These are phyloP conservation scores for Pisolithus thermaeus DNA, from an alignment of 1,284 basidiomycete species.

Conservation along the genomic window DNA sequence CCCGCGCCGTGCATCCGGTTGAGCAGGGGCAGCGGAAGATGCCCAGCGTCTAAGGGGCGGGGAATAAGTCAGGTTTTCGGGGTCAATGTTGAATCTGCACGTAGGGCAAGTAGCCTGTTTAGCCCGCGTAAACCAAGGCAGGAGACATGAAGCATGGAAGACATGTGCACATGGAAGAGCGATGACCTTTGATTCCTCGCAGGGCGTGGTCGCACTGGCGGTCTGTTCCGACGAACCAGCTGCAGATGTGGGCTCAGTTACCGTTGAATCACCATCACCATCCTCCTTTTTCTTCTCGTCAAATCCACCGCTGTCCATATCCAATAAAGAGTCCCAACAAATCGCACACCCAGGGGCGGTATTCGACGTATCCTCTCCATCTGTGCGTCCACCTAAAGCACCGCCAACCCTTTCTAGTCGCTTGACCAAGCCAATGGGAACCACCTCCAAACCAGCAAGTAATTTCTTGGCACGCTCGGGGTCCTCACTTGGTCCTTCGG, in stretches of 20 bases:
- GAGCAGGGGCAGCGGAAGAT: neutral
- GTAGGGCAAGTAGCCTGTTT: conserved; percentile 75
- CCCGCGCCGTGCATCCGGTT: neutral
- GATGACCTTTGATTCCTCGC: conserved; percentile 36
- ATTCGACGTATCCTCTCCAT: conserved; percentile 31
- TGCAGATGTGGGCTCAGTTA: conserved; percentile 14
- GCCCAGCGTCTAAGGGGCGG: conserved; percentile 15
- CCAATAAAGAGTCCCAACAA: conserved; percentile 65
- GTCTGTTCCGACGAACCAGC: conserved; percentile 3
- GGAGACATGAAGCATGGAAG: conserved; percentile 68
- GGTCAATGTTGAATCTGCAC: conserved; percentile 75
- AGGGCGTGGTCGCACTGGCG: conserved; percentile 1
- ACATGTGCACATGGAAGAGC: conserved; percentile 72
- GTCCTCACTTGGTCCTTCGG: conserved; percentile 50
- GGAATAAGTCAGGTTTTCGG: conserved; percentile 59
- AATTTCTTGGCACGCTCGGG: conserved; percentile 58
- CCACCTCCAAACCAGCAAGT: conserved; percentile 57
- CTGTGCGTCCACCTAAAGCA: conserved; percentile 32
- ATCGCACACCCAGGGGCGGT: conserved; percentile 54
- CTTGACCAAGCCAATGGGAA: conserved; percentile 60
- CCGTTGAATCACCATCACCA: conserved; percentile 12
- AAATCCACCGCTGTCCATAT: conserved; percentile 41
- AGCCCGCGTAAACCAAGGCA: conserved; percentile 75
- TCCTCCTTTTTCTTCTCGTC: conserved; percentile 12
- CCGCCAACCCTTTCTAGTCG: conserved; percentile 56